Evolutionary conservation across 1,139 yeast species (phyloP).

Genomic region (Debaryomyces singareniensis): DNA sequence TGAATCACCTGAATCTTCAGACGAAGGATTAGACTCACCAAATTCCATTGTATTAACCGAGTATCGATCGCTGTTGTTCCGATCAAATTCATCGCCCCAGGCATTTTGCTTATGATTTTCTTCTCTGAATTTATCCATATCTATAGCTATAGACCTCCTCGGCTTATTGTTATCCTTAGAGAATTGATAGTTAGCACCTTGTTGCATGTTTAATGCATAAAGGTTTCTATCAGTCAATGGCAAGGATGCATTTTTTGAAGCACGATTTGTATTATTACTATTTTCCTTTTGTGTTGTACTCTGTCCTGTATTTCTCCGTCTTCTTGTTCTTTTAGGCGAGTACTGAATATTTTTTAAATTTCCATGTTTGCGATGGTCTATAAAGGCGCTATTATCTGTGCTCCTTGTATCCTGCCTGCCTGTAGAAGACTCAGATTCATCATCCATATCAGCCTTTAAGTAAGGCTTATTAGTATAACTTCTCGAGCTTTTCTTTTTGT

Average conservation of each 20-base stretch:
- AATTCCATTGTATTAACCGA: constrained; percentile 33
- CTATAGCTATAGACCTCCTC: constrained; percentile 22
- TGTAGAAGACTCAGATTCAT: no score
- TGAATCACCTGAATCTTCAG: constrained; percentile 66
- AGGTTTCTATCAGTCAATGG: constrained; percentile 37
- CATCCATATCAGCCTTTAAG: no score
- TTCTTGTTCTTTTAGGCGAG: constrained; percentile 27
- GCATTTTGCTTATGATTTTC: constrained; percentile 26
- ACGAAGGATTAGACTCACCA: constrained; percentile 63
- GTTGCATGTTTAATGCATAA: constrained; percentile 15
- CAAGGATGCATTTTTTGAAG: constrained; percentile 8
- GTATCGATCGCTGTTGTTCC: constrained; percentile 12
- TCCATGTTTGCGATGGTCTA: constrained; percentile 28
- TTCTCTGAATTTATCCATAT: constrained; percentile 34
- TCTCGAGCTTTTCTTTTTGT: no score
- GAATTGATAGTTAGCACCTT: no score
- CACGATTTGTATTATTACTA: constrained; percentile 4
- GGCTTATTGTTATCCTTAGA: no score
- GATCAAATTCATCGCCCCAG: constrained; percentile 14
- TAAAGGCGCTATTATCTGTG: constrained; percentile 14
- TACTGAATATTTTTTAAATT: constrained; percentile 26
- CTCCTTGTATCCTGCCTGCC: no score
- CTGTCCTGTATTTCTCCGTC: constrained; percentile 17
- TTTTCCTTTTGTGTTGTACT: no score
- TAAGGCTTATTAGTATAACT: no score